Evolutionary conservation across 148 eudicot species (phyloP).

Genomic region (Rhododendron williamsianum): DNA sequence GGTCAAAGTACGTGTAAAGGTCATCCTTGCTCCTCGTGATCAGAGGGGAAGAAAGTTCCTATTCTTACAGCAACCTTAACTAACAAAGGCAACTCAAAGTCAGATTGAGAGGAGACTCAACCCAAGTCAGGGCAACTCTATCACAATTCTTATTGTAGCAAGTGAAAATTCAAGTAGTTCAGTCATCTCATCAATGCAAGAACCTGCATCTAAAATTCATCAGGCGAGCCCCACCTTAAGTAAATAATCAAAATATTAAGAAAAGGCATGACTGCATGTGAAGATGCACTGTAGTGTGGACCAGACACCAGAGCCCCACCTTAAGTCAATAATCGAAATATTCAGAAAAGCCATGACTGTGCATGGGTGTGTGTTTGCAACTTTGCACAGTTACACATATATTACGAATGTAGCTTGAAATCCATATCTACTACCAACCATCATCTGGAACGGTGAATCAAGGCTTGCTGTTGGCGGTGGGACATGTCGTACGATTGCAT

Average conservation of each 20-base stretch:
- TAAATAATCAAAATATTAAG: neutral
- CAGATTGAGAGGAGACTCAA: neutral
- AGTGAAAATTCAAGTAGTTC: neutral
- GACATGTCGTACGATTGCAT: slow-evolving; percentile 82
- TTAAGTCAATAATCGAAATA: neutral
- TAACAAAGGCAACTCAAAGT: neutral
- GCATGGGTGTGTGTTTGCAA: neutral
- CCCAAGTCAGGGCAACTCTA: neutral
- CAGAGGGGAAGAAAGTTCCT: neutral
- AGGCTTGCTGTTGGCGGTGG: slow-evolving; percentile 64
- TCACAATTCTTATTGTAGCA: neutral
- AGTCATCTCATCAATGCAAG: neutral
- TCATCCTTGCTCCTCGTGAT: neutral
- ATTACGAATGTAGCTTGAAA: neutral
- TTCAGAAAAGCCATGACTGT: neutral
- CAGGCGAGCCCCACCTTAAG: neutral
- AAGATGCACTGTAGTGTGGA: neutral
- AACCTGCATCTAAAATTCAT: neutral
- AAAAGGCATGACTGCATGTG: neutral
- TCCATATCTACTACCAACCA: slow-evolving; percentile 49
- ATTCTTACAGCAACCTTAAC: neutral
- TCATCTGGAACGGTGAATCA: slow-evolving; percentile 85
- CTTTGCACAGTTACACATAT: neutral
- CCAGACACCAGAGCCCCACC: neutral
- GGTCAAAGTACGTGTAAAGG: neutral